These are phyloP conservation scores for Fusarium illudens DNA, from an alignment of 2,329 filamentous ascomycete genomes.

Conservation along the genomic window DNA sequence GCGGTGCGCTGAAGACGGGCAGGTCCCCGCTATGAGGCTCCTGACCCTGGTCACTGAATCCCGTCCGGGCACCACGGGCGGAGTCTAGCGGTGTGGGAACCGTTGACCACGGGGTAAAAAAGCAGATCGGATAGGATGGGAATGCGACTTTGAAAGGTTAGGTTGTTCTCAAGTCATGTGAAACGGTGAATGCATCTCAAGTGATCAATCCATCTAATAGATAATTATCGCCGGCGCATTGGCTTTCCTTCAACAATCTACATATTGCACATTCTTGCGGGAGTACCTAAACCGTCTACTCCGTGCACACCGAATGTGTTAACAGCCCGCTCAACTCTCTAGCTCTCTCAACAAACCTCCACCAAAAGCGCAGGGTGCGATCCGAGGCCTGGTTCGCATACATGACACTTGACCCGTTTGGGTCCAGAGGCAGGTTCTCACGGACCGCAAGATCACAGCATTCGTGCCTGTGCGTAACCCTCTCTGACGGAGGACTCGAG, in stretches of 20 bases:
- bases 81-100: not conserved
- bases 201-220: no score
- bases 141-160: not conserved
- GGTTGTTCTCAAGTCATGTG: not conserved
- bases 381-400: not conserved
- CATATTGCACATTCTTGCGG: not conserved
- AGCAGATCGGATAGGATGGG: not conserved
- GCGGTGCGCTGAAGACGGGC: not conserved
- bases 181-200: not conserved
- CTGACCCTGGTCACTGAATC: slow-evolving; percentile 22
- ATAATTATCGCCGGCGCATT: no score
- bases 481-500: not conserved
- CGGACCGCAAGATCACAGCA: not conserved
- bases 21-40: not conserved
- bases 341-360: not conserved
- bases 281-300: not conserved
- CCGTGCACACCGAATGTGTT: not conserved
- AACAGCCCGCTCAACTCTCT: no score
- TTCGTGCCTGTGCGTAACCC: not conserved
- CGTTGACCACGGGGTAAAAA: not conserved
- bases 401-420: not conserved
- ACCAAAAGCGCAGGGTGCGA: not conserved
- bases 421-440: not conserved
- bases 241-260: not conserved
- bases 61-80: slow-evolving; percentile 4